Evolutionary conservation across 2,329 filamentous ascomycete species (phyloP).

Genomic region (Phialophora macrospora): DNA sequence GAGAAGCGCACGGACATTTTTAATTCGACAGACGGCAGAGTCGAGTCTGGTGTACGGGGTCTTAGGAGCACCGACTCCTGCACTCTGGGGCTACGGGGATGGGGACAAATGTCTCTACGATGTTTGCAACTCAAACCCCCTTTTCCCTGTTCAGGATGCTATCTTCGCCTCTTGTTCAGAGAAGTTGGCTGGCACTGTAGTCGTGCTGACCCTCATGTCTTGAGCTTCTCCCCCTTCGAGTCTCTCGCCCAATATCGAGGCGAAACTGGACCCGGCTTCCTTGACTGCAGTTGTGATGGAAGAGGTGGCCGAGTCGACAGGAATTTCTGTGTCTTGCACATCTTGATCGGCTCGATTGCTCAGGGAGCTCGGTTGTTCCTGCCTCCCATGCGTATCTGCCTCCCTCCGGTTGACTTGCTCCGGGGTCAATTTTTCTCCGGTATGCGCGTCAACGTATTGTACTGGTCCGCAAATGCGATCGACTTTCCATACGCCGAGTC

Average conservation of each 20-base stretch:
- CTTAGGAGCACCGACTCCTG: too few relatives aligned
- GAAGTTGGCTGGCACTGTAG: conserved; percentile 10
- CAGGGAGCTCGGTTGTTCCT: background rate
- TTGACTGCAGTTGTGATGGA: background rate
- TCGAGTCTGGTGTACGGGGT: too few relatives aligned
- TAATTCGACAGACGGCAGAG: too few relatives aligned
- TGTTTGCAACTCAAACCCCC: background rate
- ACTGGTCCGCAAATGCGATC: conserved; percentile 40
- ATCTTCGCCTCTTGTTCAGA: background rate
- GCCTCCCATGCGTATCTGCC: background rate
- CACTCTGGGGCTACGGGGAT: too few relatives aligned
- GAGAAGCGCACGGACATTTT: too few relatives aligned
- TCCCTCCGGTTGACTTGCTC: background rate
- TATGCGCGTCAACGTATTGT: conserved; percentile 25
- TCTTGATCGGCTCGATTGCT: background rate
- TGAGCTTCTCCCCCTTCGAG: background rate
- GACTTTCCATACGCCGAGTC: conserved; percentile 56
- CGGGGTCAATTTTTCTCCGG: background rate
- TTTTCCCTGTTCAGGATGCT: background rate
- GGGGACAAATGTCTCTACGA: background rate
- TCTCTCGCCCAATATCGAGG: background rate
- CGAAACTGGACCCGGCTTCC: background rate
- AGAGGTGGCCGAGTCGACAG: background rate
- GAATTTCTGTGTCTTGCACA: conserved; percentile 4
- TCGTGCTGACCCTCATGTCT: conserved; percentile 1